Base-by-base conservation (phyloP, 2,329 filamentous ascomycete species). In the Diaporthe sp. region DNA sequence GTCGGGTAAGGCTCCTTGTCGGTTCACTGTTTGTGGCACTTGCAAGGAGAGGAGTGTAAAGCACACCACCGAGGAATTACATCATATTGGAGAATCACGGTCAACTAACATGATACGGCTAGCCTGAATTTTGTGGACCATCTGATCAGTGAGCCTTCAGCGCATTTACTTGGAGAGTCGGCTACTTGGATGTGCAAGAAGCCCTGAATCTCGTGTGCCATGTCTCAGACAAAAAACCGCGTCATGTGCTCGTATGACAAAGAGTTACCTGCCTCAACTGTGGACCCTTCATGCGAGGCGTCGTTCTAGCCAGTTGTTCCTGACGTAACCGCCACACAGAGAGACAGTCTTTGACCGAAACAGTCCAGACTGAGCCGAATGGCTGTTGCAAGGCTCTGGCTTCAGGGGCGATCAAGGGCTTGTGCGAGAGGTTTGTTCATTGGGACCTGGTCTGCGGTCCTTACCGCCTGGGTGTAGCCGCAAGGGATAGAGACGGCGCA, bases 311-410 rank as follows among this genome's bases (percentile, higher is more conserved):
- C 19, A 52, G 61, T 42, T 35, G 61, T 50, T 7, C 42, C 61
- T 52, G 45, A 25, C 3, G 30, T 35, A 15, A 67, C 30, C 54
- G 33, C 28, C 47, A 68, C 64, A 28, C 47, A 22, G 30, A 35
- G 33, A 67, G 64, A 67, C 30, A 67, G 45, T 35, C 22, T 33
- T 19, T 68, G 33, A 38, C 47, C 64, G 64, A 68, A 68, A 68
- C 64, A 38, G n/a, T 22, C 13, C n/a, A 68, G 33, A 1, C 64
- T 52, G 45, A 52, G n/a, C 30, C 22, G 3, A 25, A 22, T 10
- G 33, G 64, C 19, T 67, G 30, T 19, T 52, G n/a, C 64, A 22
- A 22, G 33, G 47, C 13, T 40, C 25, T 25, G 47, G 35, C 15
- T 10, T 68, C 47, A 54, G 64, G 64, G 64, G 10, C n/a, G 22